phyloP scores from a whole-genome alignment of 2,329 filamentous ascomycete species.

The Trichoderma lentiforme region DNA sequence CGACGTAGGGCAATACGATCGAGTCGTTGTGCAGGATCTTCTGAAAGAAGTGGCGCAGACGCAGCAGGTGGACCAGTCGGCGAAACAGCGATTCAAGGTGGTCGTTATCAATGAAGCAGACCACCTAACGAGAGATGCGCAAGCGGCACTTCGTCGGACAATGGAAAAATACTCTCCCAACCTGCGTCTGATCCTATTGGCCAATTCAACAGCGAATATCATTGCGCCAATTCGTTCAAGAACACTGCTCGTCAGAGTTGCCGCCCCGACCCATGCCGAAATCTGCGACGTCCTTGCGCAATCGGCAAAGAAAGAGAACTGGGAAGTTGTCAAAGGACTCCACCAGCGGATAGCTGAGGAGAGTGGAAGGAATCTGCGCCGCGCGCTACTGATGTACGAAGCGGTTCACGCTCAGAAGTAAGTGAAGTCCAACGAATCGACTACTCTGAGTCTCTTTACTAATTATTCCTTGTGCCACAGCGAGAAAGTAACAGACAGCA shows the following conservation, averaged over 20 bases:
- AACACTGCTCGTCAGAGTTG: conserved; percentile 86
- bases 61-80: conserved; percentile 92
- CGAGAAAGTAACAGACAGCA: conserved; percentile 84
- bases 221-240: conserved; percentile 96
- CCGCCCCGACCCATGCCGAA: conserved; percentile 80
- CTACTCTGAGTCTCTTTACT: neutral
- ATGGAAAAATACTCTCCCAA: conserved; percentile 99
- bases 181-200: conserved; percentile 82
- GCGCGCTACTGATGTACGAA: conserved; percentile 94
- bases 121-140: conserved; percentile 87
- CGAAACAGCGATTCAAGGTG: conserved; percentile 93
- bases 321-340: conserved; percentile 70
- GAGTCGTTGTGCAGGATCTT: conserved; percentile 92
- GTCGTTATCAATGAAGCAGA: conserved; percentile 99
- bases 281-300: conserved; percentile 74
- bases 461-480: conserved; percentile 47
- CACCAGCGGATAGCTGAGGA: conserved; percentile 85
- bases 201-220: conserved; percentile 96
- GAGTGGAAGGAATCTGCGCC: conserved; percentile 84
- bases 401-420: conserved; percentile 97
- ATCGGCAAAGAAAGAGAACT: conserved; percentile 75
- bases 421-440: conserved; percentile 27
- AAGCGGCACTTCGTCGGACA: conserved; percentile 87
- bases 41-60: conserved; percentile 98
- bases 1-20: conserved; percentile 93